Evolutionary conservation across 495 filamentous ascomycete genomes (phyloP).

Genomic region (Copromyces sp.): DNA sequence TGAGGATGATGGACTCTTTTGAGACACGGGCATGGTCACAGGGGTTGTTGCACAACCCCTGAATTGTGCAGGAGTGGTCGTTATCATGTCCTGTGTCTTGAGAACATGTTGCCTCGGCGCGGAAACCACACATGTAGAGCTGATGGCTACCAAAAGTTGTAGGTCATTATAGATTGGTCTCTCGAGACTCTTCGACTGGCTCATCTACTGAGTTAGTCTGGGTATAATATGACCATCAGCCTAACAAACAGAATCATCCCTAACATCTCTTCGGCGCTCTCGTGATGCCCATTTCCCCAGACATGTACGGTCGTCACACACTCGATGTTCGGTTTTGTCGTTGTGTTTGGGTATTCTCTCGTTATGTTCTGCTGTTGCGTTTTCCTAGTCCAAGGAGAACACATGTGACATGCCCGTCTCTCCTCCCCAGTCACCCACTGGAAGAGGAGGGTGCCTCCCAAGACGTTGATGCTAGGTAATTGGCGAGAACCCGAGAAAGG

Average conservation of each 20-base stretch:
- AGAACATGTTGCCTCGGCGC: neutral
- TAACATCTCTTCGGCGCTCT: conserved; percentile 1
- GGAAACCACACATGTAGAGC: neutral
- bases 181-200: neutral
- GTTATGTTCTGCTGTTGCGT: neutral
- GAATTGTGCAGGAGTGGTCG: neutral
- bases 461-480: conserved; percentile 9
- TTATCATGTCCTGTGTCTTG: neutral
- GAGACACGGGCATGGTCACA: neutral
- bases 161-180: neutral
- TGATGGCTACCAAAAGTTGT: neutral
- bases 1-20: neutral
- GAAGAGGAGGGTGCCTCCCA: conserved; percentile 1
- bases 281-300: neutral
- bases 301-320: neutral
- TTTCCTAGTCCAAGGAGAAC: neutral
- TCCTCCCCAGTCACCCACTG: neutral
- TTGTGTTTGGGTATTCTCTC: neutral
- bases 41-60: neutral
- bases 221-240: neutral
- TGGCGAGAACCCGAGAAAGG: conserved; percentile 13
- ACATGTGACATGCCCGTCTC: conserved; percentile 1
- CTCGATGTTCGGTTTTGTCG: neutral
- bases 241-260: neutral
- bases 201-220: neutral